phyloP scores from a whole-genome alignment of 2,329 filamentous ascomycete species.

The Ceratocystis alfenasii region DNA sequence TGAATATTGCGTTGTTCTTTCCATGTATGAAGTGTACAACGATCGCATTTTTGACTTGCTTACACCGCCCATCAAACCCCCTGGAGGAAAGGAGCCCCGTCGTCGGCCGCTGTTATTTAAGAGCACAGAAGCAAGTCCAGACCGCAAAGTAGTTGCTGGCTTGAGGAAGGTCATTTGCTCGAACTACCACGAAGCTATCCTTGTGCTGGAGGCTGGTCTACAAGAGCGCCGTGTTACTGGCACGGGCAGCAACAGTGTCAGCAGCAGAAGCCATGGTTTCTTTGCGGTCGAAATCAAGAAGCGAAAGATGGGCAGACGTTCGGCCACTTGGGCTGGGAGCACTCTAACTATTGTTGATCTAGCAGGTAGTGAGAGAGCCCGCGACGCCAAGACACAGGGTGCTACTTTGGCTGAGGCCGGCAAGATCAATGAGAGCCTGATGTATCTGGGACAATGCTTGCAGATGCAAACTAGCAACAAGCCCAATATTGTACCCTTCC shows the following conservation, averaged over 20 bases:
- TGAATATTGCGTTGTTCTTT: slow-evolving; percentile 80
- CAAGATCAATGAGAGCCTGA: slow-evolving; percentile 96
- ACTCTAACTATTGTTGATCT: slow-evolving; percentile 82
- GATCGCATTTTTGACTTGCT: slow-evolving; percentile 93
- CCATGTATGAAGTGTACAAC: slow-evolving; percentile 99
- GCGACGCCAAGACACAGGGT: slow-evolving; percentile 87
- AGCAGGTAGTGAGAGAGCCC: slow-evolving; percentile 83
- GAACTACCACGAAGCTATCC: slow-evolving; percentile 68
- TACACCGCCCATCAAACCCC: slow-evolving; percentile 40
- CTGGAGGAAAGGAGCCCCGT: slow-evolving; percentile 28
- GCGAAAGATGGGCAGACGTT: slow-evolving; percentile 34
- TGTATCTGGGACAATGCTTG: slow-evolving; percentile 95
- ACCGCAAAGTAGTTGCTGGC: slow-evolving; percentile 89
- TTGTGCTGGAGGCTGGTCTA: slow-evolving; percentile 80
- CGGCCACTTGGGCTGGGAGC: slow-evolving; percentile 58
- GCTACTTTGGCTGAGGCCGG: slow-evolving; percentile 88
- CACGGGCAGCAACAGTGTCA: slow-evolving; percentile 85
- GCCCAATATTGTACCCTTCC: slow-evolving; percentile 63
- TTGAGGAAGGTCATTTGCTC: slow-evolving; percentile 81
- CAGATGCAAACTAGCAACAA: slow-evolving; percentile 86
- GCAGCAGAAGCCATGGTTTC: slow-evolving; percentile 87
- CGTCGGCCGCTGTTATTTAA: slow-evolving; percentile 86
- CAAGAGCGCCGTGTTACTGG: slow-evolving; percentile 78
- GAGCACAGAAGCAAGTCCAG: slow-evolving; percentile 71
- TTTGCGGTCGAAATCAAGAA: slow-evolving; percentile 94